Base-by-base conservation (phyloP, 192 early-diverging fungal species). In the Podochytrium sp. region DNA sequence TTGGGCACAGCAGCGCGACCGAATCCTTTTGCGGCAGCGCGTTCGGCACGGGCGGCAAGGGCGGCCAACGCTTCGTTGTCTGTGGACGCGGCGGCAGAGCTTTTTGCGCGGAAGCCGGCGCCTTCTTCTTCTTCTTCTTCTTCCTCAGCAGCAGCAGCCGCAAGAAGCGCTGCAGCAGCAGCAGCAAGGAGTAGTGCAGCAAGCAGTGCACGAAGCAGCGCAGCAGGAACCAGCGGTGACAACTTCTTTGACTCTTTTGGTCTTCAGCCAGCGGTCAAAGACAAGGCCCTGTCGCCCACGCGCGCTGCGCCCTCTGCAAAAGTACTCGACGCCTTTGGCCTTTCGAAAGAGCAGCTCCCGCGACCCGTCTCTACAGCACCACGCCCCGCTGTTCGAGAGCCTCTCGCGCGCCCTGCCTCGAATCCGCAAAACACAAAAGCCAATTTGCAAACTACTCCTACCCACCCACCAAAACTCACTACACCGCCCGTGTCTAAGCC, bases 11-110 rank as follows among this genome's bases (percentile, higher is more conserved):
- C n/a, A n/a, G n/a, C 10, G 52, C 43, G 43, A 16, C 29, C 43
- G 16, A 76, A 76, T 37, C 75, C 75, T 1, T 76, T 70, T 42
- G 43, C 66, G 5, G 65, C 75, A 16, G 75, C 75, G 33, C 42
- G 75, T 10, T 29, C 57, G 7, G 65, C 75, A 3, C 75, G 75
- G 12, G 65, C 75, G 2, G 33, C 56, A 18, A 7, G 64, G 18
- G 32, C 60, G 5, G 69, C 57, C 30, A 57, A 51, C 39, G 18
- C 18, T 1, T 41, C 41, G 7, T 12, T 27, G 2, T 41, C 56
- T 14, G 18, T 70, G 14, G 75, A 69, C 51, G 65, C 58, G 55
- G 65, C 66, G 2, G 66, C 66, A 5, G 47, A 60, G 65, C 57
- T 70, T 5, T 76, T 70, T 68, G 55, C 59, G 12, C 59, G 3